phyloP scores from a whole-genome alignment of 306 rosid genomes.

The Acacia confusa region DNA sequence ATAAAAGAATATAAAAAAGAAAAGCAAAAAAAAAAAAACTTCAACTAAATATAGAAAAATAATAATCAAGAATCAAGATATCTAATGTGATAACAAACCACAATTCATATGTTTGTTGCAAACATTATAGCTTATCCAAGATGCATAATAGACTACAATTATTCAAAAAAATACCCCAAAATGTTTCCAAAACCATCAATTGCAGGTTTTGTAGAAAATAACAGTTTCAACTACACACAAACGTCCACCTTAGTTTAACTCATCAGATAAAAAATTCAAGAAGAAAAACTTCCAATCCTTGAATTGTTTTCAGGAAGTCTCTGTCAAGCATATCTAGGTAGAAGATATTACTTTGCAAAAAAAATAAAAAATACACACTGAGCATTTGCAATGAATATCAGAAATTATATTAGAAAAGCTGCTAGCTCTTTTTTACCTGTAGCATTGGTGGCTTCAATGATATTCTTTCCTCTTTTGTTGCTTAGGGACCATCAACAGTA shows the following conservation, averaged over 20 bases:
- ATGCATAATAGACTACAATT: background rate
- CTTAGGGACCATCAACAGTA: constrained; percentile 75
- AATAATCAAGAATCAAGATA: no score
- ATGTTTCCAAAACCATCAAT: no score
- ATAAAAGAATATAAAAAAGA: no score
- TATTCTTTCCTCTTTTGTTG: constrained; percentile 70
- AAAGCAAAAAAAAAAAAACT: no score
- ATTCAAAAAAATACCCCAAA: background rate
- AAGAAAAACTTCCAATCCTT: background rate
- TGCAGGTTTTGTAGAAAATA: no score
- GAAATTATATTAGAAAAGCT: background rate
- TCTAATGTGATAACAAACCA: no score
- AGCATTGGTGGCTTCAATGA: constrained; percentile 92
- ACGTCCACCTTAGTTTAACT: background rate
- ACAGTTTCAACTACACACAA: background rate
- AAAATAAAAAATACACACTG: constrained; percentile 13
- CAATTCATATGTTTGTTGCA: no score
- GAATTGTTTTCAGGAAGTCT: background rate
- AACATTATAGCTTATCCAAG: background rate
- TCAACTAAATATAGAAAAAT: no score
- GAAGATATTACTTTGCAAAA: background rate
- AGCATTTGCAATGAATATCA: constrained; percentile 17
- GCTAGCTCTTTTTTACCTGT: constrained; percentile 60
- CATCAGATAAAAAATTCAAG: no score
- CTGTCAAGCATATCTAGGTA: background rate